Evolutionary conservation across 2,329 filamentous ascomycete genomes (phyloP).

Genomic region (Talaromyces piceae): DNA sequence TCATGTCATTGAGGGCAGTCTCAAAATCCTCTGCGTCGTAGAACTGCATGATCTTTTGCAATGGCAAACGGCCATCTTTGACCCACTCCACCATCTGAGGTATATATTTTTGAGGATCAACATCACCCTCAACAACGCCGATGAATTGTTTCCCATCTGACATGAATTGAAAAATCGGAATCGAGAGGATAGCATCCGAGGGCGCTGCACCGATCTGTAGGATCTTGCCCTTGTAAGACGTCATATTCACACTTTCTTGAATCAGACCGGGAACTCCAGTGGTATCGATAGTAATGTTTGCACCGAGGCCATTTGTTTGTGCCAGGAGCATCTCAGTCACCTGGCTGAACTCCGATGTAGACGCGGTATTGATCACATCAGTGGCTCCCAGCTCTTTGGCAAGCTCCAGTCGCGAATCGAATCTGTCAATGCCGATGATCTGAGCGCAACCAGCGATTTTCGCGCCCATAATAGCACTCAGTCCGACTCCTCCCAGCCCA

Average conservation of each 20-base stretch:
- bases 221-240: conserved; percentile 41
- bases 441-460: conserved; percentile 34
- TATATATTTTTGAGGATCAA: conserved; percentile 23
- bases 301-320: conserved; percentile 32
- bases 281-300: conserved; percentile 44
- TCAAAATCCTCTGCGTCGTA: conserved; percentile 40
- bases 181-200: conserved; percentile 34
- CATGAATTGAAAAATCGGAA: conserved; percentile 43
- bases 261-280: conserved; percentile 41
- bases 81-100: neutral
- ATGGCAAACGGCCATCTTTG: neutral
- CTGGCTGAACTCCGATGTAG: conserved; percentile 21
- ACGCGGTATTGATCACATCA: conserved; percentile 28
- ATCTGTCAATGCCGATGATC: conserved; percentile 38
- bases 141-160: conserved; percentile 42
- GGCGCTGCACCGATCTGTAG: conserved; percentile 45
- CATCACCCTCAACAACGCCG: conserved; percentile 43
- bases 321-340: conserved; percentile 23
- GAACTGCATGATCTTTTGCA: neutral
- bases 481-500: conserved; percentile 42
- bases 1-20: conserved; percentile 20
- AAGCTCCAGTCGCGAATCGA: conserved; percentile 28
- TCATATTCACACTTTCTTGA: conserved; percentile 35
- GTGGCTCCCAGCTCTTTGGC: conserved; percentile 37
- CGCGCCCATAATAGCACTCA: conserved; percentile 41